These are phyloP conservation scores for Candida vartiovaarae DNA, from an alignment of 805 yeast species.

Conservation along the genomic window DNA sequence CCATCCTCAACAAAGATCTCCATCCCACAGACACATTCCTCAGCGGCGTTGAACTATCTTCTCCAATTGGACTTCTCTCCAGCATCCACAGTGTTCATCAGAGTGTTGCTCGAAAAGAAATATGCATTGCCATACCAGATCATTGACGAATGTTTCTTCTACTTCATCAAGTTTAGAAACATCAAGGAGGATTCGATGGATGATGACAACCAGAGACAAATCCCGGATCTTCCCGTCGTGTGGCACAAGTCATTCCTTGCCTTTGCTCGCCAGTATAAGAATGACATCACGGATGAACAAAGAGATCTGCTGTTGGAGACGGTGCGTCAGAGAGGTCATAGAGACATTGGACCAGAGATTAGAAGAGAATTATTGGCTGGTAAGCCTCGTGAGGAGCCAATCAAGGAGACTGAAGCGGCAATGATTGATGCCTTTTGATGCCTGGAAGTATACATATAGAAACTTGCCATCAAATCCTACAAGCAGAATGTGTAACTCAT, in stretches of 20 bases:
- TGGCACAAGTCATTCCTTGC: conserved; percentile 97
- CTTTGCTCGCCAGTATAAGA: conserved; percentile 93
- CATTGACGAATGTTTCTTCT: conserved; percentile 87
- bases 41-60: conserved; percentile 87
- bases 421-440: conserved; percentile 27
- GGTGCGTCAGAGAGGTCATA: conserved; percentile 83
- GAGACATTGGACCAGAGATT: conserved; percentile 85
- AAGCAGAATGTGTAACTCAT: no score
- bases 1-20: conserved; percentile 84
- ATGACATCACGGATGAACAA: conserved; percentile 98
- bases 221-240: conserved; percentile 74
- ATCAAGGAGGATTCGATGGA: conserved; percentile 36
- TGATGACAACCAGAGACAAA: conserved; percentile 30
- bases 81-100: conserved; percentile 83
- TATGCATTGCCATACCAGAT: conserved; percentile 97
- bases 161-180: conserved; percentile 84
- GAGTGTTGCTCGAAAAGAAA: conserved; percentile 85
- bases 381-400: conserved; percentile 43
- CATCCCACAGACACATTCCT: conserved; percentile 90
- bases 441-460: background rate
- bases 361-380: conserved; percentile 92
- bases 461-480: no score
- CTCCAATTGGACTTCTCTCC: conserved; percentile 80
- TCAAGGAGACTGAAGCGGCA: conserved; percentile 22
- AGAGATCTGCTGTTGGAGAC: conserved; percentile 90